phyloP scores from a whole-genome alignment of 2,329 filamentous ascomycete genomes.

The Colletotrichum zoysiae region DNA sequence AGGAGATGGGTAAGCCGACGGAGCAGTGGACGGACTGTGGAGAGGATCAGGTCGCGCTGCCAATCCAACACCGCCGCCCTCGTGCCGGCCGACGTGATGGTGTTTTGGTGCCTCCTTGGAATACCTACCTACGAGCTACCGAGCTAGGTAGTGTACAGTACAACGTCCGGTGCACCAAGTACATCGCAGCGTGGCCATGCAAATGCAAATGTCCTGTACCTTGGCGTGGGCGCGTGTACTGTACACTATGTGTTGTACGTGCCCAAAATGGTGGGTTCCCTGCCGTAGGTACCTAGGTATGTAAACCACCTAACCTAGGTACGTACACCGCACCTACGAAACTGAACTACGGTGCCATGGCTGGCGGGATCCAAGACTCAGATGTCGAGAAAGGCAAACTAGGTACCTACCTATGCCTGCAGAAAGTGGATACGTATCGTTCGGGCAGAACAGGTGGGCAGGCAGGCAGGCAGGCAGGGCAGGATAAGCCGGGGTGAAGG shows the following conservation, averaged over 20 bases:
- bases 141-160: too few species aligned
- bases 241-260: neutral
- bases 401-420: too few species aligned
- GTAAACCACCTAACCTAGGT: too few species aligned
- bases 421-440: conserved; percentile 18
- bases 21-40: conserved; percentile 21
- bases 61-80: conserved; percentile 22
- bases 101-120: neutral
- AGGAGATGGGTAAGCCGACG: neutral
- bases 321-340: neutral
- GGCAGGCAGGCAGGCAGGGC: neutral
- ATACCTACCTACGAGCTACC: too few species aligned
- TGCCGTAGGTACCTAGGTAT: too few species aligned
- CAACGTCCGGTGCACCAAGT: too few species aligned
- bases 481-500: neutral
- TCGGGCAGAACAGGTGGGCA: neutral
- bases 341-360: conserved; percentile 33
- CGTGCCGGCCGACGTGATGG: neutral
- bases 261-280: neutral
- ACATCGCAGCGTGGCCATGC: too few species aligned
- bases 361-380: conserved; percentile 38
- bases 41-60: conserved; percentile 32
- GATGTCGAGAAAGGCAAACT: conserved; percentile 11
- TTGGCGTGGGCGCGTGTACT: too few species aligned
- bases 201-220: too few species aligned